A percentile compares a stretch with the other conserved stretches of the same genome.
Evolutionary conservation across 2,329 filamentous ascomycete genomes (phyloP).

Genomic region (Exophiala aquamarina): DNA sequence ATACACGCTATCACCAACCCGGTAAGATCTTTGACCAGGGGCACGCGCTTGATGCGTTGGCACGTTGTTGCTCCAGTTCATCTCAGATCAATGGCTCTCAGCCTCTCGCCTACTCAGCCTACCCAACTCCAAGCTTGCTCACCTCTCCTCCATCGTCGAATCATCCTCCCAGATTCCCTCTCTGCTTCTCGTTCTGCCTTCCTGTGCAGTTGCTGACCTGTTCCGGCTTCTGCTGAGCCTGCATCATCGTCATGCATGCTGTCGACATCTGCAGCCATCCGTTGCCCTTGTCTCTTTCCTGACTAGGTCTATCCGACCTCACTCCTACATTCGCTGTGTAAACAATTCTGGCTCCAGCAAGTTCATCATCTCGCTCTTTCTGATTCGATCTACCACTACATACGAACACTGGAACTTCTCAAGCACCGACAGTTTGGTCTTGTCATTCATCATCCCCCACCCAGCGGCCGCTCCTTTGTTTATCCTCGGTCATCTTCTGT

Average conservation of each 20-base stretch:
- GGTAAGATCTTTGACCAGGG: slow-evolving; percentile 21
- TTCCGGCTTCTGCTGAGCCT: slow-evolving; percentile 3
- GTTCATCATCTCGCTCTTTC: slow-evolving; percentile 3
- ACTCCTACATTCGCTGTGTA: slow-evolving; percentile 15
- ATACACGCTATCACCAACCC: slow-evolving; percentile 23
- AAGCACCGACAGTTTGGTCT: too few species aligned
- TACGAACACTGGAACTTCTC: too few species aligned
- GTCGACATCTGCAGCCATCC: slow-evolving; percentile 11
- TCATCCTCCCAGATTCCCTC: slow-evolving; percentile 5
- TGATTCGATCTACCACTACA: not conserved
- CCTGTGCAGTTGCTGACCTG: slow-evolving; percentile 4
- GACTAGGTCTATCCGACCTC: slow-evolving; percentile 8
- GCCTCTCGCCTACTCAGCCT: slow-evolving; percentile 21
- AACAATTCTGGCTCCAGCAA: slow-evolving; percentile 1
- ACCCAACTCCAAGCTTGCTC: slow-evolving; percentile 8
- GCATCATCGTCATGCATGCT: slow-evolving; percentile 18
- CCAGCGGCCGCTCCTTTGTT: too few species aligned
- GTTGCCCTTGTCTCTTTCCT: slow-evolving; percentile 7
- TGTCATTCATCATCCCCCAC: too few species aligned
- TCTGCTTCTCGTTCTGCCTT: not conserved
- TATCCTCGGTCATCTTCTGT: too few species aligned
- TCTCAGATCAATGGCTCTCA: slow-evolving; percentile 14
- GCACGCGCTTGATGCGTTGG: slow-evolving; percentile 28
- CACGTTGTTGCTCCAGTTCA: slow-evolving; percentile 19
- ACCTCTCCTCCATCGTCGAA: slow-evolving; percentile 13